Base-by-base conservation (phyloP, 169 alveolate species). In the Plasmodium vivax region DNA sequence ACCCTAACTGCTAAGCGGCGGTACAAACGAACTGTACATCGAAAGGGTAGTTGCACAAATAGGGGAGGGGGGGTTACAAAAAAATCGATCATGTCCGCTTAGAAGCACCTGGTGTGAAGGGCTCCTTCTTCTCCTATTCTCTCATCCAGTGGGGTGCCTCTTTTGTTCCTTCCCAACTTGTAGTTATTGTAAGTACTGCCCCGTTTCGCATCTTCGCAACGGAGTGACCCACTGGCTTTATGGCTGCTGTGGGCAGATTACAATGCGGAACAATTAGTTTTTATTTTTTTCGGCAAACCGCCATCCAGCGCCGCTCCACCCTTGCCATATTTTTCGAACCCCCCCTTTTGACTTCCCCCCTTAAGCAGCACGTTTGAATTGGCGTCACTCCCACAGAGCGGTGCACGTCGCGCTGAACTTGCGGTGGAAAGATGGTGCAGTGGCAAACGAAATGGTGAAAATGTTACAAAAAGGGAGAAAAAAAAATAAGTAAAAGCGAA, bases 401-500 rank as follows among this genome's bases (percentile, higher is more conserved):
- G 38, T 68, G 41, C 38, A 68, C 27, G n/a, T 68, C 12, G 7
- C 43, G n/a, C 32, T 68, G 36, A 68, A 30, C 41, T 68, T 19
- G 43, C 32, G 16, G 38, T 62, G 34, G 75, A 19, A 62, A 62
- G 4, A 62, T 62, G 6, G 34, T 62, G 34, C 27, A 62, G 14
- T 23, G 14, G n/a, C 77, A 6, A 68, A 68, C 32, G 6, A 27
- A 7, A 68, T 9, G 38, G 38, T 27, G 38, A 23, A 68, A 23
- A 68, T 27, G 56, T 36, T 36, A 71, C 23, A 4, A 9, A 9
- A 32, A 36, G 2, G 34, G 36, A 23, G 43, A 87, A 85, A 54
- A 87, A 54, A 41, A 84, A 56, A 27, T 36, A 27, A 84, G 43
- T 27, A 84, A 32, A 80, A 74, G 38, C 77, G 51, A 23, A 82